Evolutionary conservation across 2,329 filamentous ascomycete species (phyloP).

Genomic region (Aspergillaceae sp.): DNA sequence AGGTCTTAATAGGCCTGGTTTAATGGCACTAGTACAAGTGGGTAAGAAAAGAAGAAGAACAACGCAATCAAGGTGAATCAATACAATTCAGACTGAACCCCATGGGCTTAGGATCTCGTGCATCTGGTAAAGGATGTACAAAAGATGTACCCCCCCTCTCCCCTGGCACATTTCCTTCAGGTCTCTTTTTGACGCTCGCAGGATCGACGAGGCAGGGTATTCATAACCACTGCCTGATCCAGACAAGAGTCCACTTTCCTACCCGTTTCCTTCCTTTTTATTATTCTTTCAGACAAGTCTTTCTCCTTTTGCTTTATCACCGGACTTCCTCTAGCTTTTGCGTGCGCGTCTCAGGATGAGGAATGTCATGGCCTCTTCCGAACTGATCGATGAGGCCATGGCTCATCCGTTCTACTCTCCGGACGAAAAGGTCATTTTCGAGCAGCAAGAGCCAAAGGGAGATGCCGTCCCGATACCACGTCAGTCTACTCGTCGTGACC

Average conservation of each 20-base stretch:
- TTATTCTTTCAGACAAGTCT: constrained; percentile 6
- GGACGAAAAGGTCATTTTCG: constrained; percentile 17
- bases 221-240: constrained; percentile 6
- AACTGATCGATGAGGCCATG: constrained; percentile 16
- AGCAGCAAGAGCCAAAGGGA: constrained; percentile 13
- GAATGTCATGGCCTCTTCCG: constrained; percentile 9
- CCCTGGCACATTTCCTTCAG: constrained; percentile 13
- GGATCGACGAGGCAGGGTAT: constrained; percentile 9
- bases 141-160: neutral
- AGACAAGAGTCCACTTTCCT: neutral
- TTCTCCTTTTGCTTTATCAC: constrained; percentile 2
- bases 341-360: constrained; percentile 12
- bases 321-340: constrained; percentile 5
- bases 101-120: constrained; percentile 26
- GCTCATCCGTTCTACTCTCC: constrained; percentile 14
- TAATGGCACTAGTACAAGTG: constrained; percentile 4
- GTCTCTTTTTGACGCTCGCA: constrained; percentile 13
- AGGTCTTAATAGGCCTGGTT: constrained; percentile 1
- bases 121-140: constrained; percentile 13
- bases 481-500: constrained; percentile 16
- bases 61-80: constrained; percentile 15
- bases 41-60: constrained; percentile 8
- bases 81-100: constrained; percentile 12
- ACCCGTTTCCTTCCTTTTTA: constrained; percentile 9
- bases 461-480: constrained; percentile 19